Evolutionary conservation across 371 early-diverging fungal species (phyloP), one percentile per base, ranked within the genome.

Genomic region (Apophysomyces elegans): DNA sequence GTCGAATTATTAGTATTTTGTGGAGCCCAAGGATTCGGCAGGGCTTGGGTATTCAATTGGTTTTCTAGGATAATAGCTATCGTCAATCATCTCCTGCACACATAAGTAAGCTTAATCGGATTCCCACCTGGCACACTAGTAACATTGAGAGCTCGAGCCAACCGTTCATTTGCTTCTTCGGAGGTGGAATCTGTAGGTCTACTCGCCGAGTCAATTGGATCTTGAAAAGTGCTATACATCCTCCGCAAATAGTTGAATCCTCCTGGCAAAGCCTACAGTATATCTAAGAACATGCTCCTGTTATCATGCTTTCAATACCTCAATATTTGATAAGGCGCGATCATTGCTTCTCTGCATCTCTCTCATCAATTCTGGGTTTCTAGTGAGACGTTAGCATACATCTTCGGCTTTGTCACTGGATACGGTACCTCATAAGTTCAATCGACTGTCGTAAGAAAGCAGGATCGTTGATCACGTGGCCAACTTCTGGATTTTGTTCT

Each of bases 1-100:
- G 63, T 38, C 43, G 62, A n/a, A 41, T 32, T 64, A 45, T 39
- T 58, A 11, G 11, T 50, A 41, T 46, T 68, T 16, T 67, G 79
- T 16, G 76, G 76, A 46, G 88, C 88, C 95, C 95, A 95, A 2
- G 95, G 95, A 69, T 95, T 95, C 5, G 95, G 94, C 44, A 95
- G 81, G n/a, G 95, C 89, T 58, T 87, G 81, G 39, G 84, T 90
- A 68, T 94, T 94, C 57, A 92, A 73, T 41, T 79, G 74, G 63
- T 87, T 85, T 58, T 85, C 86, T 72, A 69, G 39, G 7, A 67
- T 69, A 62, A 62, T 2, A 60, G 14, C 7, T 58, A 32, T 11
- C 58, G 43, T 26, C 56, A 46, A 54, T 18, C 3, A 3, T 26
- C 26, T 26, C 2, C 32, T 26, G 32, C 32, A 26, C 0, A 26